Base-by-base conservation (phyloP, 2,329 filamentous ascomycete genomes). In the Neurospora sp. region DNA sequence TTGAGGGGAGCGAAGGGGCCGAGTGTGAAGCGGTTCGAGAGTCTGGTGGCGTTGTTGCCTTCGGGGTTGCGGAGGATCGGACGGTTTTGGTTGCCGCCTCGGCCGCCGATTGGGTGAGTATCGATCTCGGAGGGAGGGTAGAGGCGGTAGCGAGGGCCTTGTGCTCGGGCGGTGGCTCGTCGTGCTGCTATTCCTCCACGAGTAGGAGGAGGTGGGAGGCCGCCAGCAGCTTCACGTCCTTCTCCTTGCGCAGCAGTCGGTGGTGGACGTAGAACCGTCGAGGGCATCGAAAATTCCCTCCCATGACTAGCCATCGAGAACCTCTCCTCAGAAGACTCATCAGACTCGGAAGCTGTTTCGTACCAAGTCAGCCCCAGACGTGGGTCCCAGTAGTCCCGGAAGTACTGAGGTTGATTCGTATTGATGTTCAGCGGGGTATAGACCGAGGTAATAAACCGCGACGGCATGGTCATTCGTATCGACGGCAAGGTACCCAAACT, bases 401-500 rank as follows among this genome's bases (percentile, higher is more conserved):
- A 62, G 28, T 62, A 62, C 13, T 36, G 28, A 15, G 52, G 52
- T 6, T 62, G 52, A 1, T 33, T 17, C 1, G 52, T 62, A 4
- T 62, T 62, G 28, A 62, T 62, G 52, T 62, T 33, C 15, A 62
- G 52, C 23, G 52, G 52, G 3, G 28, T 62, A 10, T 33, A 62
- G 52, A 62, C 52, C 1, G 23, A 33, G 52, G 52, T 33, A 33
- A 28, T 62, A 9, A 74, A 74, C 0, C 70, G 67, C 1, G 74
- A 70, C 1, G 74, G 74, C 38, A 75, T 52, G 0, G 74, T 73
- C 68, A 75, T 70, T 33, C 71, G 71, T 62, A 73, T 71, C 1
- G 73, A 75, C 1, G 74, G 74, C 11, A 75, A 69, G 0, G 72
- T 72, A 1, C 43, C 69, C 19, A 74, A 70, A 19, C 73, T 75